A percentile compares a stretch with the other conserved stretches of the same genome.
phyloP scores from a whole-genome alignment of 2,329 filamentous ascomycete genomes.

The Exutisphaerella laricina region DNA sequence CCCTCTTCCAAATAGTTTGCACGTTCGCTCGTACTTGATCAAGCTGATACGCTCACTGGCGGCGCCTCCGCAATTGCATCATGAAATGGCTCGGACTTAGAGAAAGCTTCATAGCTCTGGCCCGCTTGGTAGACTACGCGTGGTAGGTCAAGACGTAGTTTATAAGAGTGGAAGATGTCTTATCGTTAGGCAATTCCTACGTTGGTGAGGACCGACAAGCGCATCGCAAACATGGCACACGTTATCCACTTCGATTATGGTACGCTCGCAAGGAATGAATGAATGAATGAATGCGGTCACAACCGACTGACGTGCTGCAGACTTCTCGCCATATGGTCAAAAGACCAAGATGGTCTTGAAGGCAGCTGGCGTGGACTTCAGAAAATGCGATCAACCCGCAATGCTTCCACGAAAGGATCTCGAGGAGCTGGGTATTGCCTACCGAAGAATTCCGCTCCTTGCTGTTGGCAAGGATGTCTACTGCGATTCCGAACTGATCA shows the following conservation, averaged over 20 bases:
- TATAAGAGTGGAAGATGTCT: neutral
- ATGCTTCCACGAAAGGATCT: conserved; percentile 29
- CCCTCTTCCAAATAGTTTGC: neutral
- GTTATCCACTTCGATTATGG: conserved; percentile 30
- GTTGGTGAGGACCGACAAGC: no score
- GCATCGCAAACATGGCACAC: conserved; percentile 12
- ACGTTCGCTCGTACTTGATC: neutral
- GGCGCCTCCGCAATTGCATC: conserved; percentile 8
- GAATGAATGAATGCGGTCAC: no score
- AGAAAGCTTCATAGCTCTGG: conserved; percentile 1
- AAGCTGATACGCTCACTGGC: neutral
- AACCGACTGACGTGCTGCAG: no score
- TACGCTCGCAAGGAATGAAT: no score
- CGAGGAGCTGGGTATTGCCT: conserved; percentile 29
- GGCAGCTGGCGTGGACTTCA: conserved; percentile 20
- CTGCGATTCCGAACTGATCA: conserved; percentile 25
- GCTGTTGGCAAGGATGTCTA: conserved; percentile 32
- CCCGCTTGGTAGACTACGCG: neutral
- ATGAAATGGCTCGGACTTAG: conserved; percentile 5
- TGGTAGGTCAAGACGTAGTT: neutral
- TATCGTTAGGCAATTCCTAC: no score
- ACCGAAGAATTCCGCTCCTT: conserved; percentile 31
- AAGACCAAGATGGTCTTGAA: conserved; percentile 27
- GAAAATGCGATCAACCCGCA: conserved; percentile 25
- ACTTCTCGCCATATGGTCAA: conserved; percentile 28